phyloP scores from a whole-genome alignment of 768 basidiomycete genomes.

The Agaricus bisporus region DNA sequence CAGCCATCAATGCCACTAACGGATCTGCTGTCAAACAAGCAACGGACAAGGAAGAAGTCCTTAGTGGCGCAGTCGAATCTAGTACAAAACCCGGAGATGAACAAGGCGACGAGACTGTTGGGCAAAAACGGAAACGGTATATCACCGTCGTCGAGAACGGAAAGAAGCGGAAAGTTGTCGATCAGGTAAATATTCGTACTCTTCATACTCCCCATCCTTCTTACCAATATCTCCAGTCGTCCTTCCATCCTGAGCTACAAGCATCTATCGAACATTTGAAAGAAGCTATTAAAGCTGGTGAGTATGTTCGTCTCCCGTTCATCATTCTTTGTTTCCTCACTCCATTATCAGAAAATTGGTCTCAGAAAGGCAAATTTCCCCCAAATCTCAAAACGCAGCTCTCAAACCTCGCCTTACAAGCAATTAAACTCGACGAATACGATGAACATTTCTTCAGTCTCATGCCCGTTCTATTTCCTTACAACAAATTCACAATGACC shows the following conservation, averaged over 20 bases:
- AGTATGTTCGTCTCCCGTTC: neutral
- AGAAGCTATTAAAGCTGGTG: constrained; percentile 49
- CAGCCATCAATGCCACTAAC: constrained; percentile 12
- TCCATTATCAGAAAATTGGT: constrained; percentile 58
- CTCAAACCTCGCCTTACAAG: constrained; percentile 61
- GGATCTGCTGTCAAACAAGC: constrained; percentile 15
- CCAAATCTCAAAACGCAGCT: constrained; percentile 69
- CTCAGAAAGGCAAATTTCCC: constrained; percentile 86
- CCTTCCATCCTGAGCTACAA: constrained; percentile 71
- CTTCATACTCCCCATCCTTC: neutral
- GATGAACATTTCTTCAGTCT: constrained; percentile 88
- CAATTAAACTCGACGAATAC: constrained; percentile 82
- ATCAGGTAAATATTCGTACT: constrained; percentile 41
- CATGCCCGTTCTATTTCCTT: constrained; percentile 85
- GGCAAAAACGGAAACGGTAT: constrained; percentile 51
- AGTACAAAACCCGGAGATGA: constrained; percentile 10
- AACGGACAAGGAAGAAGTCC: constrained; percentile 47
- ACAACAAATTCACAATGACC: constrained; percentile 93
- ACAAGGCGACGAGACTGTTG: constrained; percentile 28
- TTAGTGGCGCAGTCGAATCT: constrained; percentile 33
- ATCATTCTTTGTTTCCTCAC: no score
- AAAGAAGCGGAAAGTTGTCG: constrained; percentile 68
- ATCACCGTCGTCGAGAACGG: constrained; percentile 47
- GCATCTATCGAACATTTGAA: constrained; percentile 55
- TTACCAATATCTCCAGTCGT: constrained; percentile 30